phyloP scores from a whole-genome alignment of 2,329 filamentous ascomycete species.

The Colletotrichum nymphaeae region DNA sequence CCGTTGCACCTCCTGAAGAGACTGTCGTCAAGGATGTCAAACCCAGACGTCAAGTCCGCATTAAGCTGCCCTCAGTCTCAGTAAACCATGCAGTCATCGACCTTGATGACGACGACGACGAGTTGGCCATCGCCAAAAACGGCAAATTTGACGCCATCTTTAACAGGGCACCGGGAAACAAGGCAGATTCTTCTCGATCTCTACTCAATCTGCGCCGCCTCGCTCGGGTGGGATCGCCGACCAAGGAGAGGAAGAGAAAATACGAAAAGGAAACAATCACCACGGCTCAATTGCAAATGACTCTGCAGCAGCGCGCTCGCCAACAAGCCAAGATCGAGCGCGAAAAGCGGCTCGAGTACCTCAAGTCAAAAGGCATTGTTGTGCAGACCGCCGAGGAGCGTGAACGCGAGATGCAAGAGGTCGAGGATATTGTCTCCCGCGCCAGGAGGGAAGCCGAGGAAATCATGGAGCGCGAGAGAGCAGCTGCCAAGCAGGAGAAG shows the following conservation, averaged over 20 bases:
- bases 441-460: slow-evolving; percentile 84
- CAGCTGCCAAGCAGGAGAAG: slow-evolving; percentile 74
- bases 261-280: slow-evolving; percentile 70
- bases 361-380: slow-evolving; percentile 83
- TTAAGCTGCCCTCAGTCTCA: slow-evolving; percentile 57
- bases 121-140: slow-evolving; percentile 72
- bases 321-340: slow-evolving; percentile 84
- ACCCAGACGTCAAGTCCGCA: slow-evolving; percentile 60
- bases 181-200: slow-evolving; percentile 71
- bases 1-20: slow-evolving; percentile 11
- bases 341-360: slow-evolving; percentile 78
- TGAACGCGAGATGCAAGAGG: slow-evolving; percentile 81
- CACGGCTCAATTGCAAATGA: slow-evolving; percentile 74
- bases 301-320: slow-evolving; percentile 77
- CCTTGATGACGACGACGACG: slow-evolving; percentile 69
- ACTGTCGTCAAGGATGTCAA: slow-evolving; percentile 42
- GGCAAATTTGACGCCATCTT: slow-evolving; percentile 73
- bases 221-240: slow-evolving; percentile 77
- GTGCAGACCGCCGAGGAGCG: slow-evolving; percentile 90
- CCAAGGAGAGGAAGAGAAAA: slow-evolving; percentile 55
- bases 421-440: slow-evolving; percentile 89
- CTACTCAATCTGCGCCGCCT: slow-evolving; percentile 78
- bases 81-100: slow-evolving; percentile 53
- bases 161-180: slow-evolving; percentile 73
- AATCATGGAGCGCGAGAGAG: slow-evolving; percentile 82